Conservation (phyloP, 2,329 filamentous ascomycete species). For the Neonectria hederae region DNA sequence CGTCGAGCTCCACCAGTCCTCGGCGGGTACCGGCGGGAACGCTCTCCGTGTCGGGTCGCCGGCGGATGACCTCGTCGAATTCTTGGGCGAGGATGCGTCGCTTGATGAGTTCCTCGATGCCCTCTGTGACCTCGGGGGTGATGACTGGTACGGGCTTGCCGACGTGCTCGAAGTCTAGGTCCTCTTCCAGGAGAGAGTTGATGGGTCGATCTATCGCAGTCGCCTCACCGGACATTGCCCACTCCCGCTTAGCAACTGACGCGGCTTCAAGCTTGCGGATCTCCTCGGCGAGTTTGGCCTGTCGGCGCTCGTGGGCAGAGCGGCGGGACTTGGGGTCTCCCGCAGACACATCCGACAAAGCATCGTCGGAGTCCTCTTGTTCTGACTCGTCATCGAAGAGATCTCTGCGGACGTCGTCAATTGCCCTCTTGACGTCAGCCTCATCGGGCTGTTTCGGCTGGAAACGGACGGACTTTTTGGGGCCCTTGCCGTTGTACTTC, state of each 20-base stretch:
- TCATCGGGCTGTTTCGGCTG: slow-evolving; percentile 61
- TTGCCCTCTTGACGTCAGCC: slow-evolving; percentile 80
- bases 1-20: slow-evolving; percentile 82
- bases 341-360: slow-evolving; percentile 71
- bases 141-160: slow-evolving; percentile 96
- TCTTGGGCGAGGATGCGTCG: slow-evolving; percentile 87
- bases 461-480: slow-evolving; percentile 52
- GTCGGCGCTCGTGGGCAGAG: slow-evolving; percentile 86
- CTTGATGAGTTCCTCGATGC: slow-evolving; percentile 94
- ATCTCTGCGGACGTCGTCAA: slow-evolving; percentile 87
- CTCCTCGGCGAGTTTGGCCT: slow-evolving; percentile 86
- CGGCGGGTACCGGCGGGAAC: slow-evolving; percentile 70
- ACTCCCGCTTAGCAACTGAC: slow-evolving; percentile 88
- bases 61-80: slow-evolving; percentile 89
- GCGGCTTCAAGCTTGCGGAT: slow-evolving; percentile 91
- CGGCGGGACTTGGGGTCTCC: slow-evolving; percentile 76
- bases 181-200: slow-evolving; percentile 93
- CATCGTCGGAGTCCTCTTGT: slow-evolving; percentile 70
- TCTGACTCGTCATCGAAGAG: slow-evolving; percentile 84
- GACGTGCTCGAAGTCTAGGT: slow-evolving; percentile 93
- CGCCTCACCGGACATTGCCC: slow-evolving; percentile 91
- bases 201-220: slow-evolving; percentile 81
- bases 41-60: slow-evolving; percentile 78
- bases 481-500: slow-evolving; percentile 67
- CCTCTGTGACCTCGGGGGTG: slow-evolving; percentile 88